Base-by-base conservation (phyloP, 2,329 filamentous ascomycete species). In the Pseudogymnoascus sp. region DNA sequence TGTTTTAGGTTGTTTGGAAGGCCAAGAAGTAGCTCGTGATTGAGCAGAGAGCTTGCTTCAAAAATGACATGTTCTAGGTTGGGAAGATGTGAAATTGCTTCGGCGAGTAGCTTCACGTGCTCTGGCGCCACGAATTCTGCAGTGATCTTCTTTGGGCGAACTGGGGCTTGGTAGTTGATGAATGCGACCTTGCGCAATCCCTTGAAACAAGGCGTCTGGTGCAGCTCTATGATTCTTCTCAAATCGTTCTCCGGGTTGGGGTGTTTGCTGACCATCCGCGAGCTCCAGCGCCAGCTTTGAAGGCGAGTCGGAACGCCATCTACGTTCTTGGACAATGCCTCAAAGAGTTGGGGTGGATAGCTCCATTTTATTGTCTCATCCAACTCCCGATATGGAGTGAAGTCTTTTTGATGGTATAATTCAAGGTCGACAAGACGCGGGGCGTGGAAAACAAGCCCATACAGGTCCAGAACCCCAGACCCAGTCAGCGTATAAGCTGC, bases 41-140 rank as follows among this genome's bases (percentile, higher is more conserved):
- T 89, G 64, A 91, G 82, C 36, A 90, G 79, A 2, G 86, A 88
- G 46, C 88, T 96, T 6, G 88, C 88, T 70, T 93, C 86, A 67
- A 97, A 87, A 1, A 86, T 79, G 9, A 97, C 77, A 62, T 87
- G 83, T 62, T 81, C 81, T 5, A 97, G 78, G 1, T 82, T 75
- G 0, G 86, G 83, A 7, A 97, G 79, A 37, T 82, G 75, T 60
- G 79, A 77, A 1, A 77, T 75, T 8, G 82, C 76, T 31, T 78
- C 75, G 12, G 74, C 73, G 60, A 80, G 70, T 34, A 75, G 25
- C 67, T 75, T 68, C 71, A 77, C 68, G 71, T 78, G 69, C 70
- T 77, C 69, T 74, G 74, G 65, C 18, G 63, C 69, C 34, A 73
- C 69, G 60, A 70, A 69, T 37, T 72, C 68, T 31, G 71, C 69